Percentiles rank a stretch among this genome's conserved stretches.
phyloP scores from a whole-genome alignment of 2,329 filamentous ascomycete species.

The Fusarium verrucosum region DNA sequence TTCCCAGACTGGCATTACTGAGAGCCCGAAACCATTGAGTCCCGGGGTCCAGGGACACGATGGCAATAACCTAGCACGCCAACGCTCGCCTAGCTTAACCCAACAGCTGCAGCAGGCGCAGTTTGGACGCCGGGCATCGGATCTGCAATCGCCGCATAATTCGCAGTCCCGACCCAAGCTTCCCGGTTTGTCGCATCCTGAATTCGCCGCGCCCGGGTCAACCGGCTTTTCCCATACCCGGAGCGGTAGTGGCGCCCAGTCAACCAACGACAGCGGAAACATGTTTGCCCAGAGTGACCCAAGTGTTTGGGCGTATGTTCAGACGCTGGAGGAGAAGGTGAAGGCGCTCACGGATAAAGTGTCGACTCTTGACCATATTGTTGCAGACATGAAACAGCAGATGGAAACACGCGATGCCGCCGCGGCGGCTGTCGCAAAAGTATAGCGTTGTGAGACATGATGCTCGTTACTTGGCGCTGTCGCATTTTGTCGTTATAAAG shows the following conservation, averaged over 20 bases:
- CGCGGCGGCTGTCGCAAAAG: constrained; percentile 34
- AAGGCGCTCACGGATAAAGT: constrained; percentile 51
- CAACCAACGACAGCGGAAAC: constrained; percentile 70
- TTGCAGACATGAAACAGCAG: constrained; percentile 49
- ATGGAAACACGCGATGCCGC: constrained; percentile 46
- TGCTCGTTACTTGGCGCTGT: background rate
- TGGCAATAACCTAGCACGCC: constrained; percentile 59
- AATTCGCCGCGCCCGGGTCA: constrained; percentile 47
- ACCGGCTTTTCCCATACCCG: constrained; percentile 46
- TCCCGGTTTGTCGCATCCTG: constrained; percentile 50
- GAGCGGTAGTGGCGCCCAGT: constrained; percentile 61
- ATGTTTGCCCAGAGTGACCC: constrained; percentile 70
- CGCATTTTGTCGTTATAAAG: constrained; percentile 31
- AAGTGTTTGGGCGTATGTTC: constrained; percentile 77
- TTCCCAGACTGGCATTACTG: constrained; percentile 77
- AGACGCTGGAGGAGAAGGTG: constrained; percentile 69
- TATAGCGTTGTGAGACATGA: constrained; percentile 21
- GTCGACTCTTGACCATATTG: constrained; percentile 47
- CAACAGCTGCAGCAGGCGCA: constrained; percentile 73
- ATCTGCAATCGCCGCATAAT: constrained; percentile 63
- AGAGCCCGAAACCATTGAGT: constrained; percentile 86
- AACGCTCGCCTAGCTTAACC: constrained; percentile 72
- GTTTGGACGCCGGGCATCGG: constrained; percentile 62
- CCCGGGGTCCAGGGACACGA: constrained; percentile 68
- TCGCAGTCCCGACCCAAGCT: constrained; percentile 53